A percentile compares a stretch with the other conserved stretches of the same genome.
These are phyloP conservation scores for Phaeoacremonium minimum DNA, from an alignment of 2,329 filamentous ascomycete species.

Conservation along the genomic window DNA sequence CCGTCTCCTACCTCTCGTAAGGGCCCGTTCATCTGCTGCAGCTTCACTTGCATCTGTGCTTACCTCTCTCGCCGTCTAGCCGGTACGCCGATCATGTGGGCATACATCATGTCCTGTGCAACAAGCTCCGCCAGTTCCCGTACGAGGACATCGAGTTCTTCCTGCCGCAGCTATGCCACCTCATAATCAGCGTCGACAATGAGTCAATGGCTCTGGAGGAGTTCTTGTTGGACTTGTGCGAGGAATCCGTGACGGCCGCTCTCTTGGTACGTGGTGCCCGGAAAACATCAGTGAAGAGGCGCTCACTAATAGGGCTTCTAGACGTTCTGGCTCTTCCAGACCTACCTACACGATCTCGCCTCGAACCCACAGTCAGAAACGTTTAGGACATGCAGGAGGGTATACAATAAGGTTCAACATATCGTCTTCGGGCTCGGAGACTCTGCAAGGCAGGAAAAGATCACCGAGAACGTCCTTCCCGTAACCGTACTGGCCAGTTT, in stretches of 20 bases:
- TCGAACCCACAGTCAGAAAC: conserved; percentile 69
- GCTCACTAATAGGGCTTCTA: conserved; percentile 35
- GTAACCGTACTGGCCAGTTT: conserved; percentile 79
- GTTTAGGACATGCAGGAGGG: conserved; percentile 76
- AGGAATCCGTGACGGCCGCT: conserved; percentile 81
- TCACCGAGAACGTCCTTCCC: conserved; percentile 76
- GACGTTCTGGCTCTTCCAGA: conserved; percentile 91
- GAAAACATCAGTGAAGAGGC: no score
- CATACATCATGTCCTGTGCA: conserved; percentile 85
- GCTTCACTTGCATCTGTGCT: conserved; percentile 5
- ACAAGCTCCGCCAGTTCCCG: conserved; percentile 82
- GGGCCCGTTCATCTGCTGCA: conserved; percentile 24
- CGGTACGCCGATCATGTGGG: conserved; percentile 87
- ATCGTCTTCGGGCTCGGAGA: conserved; percentile 80
- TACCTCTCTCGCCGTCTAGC: conserved; percentile 35
- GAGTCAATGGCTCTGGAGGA: conserved; percentile 90
- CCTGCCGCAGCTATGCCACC: conserved; percentile 80
- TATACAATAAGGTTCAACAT: conserved; percentile 86
- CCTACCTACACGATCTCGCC: conserved; percentile 77
- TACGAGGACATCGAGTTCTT: conserved; percentile 94
- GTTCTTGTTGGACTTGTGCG: conserved; percentile 79
- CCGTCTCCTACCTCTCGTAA: conserved; percentile 85
- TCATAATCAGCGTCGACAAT: conserved; percentile 83
- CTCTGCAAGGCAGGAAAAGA: conserved; percentile 64
- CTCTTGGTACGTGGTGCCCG: conserved; percentile 60